Evolutionary conservation across 2,329 filamentous ascomycete species (phyloP), one percentile per base, ranked within the genome.

Genomic region (Thermothelomyces thermophilus): DNA sequence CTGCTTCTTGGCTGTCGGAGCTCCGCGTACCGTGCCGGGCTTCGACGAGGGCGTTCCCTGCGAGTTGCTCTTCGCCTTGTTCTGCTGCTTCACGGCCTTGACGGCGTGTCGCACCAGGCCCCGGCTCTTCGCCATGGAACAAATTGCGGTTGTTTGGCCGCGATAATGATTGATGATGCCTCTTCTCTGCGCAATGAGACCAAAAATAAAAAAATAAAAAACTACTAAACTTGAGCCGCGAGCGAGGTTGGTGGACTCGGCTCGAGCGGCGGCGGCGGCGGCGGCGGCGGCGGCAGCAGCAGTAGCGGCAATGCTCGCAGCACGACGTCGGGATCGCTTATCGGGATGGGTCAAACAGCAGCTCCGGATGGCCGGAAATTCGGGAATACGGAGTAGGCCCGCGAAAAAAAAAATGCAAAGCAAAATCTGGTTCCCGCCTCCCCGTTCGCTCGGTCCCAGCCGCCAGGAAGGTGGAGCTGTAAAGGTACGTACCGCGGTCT

Each of bases 1-100:
- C 19, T 55, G 56, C 43, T 48, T 57, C 47, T 57, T 57, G 22
- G 51, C 33, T 20, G 51, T 30, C 10, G 52, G 54, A 14, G 42
- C 7, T 16, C 22, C 22, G 13, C 28, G 37, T 17, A 24, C 20
- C 20, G 31, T 24, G 1, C 3, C 40, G 6, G 36, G 42, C 9
- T 46, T 44, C 20, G 51, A 43, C 26, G 17, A 16, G 36, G 28
- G 10, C 9, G 19, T 13, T 24, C 5, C 22, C 17, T 19, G n/a
- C 36, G n/a, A 20, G 16, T 39, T 20, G 2, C 11, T 3, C 24
- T 49, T 45, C 31, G 17, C 24, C 13, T 41, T 53, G 41, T 51
- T 58, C 55, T 54, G 50, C 46, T 50, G 44, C 37, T 53, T 52
- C 36, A 52, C 58, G 20, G 55, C 55, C 45, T 60, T 58, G 46